Evolutionary conservation across 2,329 filamentous ascomycete species (phyloP).

Genomic region (Aspergillus spinulosporus): DNA sequence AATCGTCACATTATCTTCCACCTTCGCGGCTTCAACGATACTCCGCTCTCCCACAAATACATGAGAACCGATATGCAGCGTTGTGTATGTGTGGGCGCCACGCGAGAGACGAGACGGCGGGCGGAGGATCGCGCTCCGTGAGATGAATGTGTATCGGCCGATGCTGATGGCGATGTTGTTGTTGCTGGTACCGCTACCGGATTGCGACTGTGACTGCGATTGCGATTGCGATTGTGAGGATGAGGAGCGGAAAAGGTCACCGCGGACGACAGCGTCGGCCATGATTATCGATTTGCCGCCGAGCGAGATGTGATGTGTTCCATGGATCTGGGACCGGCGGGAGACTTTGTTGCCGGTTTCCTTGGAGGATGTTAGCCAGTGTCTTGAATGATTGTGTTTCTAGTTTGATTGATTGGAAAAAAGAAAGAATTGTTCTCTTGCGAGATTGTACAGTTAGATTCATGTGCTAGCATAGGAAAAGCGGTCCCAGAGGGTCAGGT

Average conservation of each 20-base stretch:
- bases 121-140: constrained; percentile 72
- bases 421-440: not conserved
- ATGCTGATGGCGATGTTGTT: constrained; percentile 68
- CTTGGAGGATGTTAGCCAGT: constrained; percentile 47
- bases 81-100: constrained; percentile 66
- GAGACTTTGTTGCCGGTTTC: constrained; percentile 99
- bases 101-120: constrained; percentile 82
- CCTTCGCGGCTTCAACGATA: constrained; percentile 77
- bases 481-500: not conserved
- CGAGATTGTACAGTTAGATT: not conserved
- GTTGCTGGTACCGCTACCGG: constrained; percentile 1
- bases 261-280: constrained; percentile 89
- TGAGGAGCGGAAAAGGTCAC: constrained; percentile 69
- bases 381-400: not conserved
- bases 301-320: constrained; percentile 96
- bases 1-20: constrained; percentile 85
- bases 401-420: constrained; percentile 1
- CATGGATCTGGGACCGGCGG: constrained; percentile 84
- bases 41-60: constrained; percentile 79
- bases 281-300: constrained; percentile 95
- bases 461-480: no score
- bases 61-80: constrained; percentile 90
- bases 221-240: constrained; percentile 20
- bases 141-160: constrained; percentile 87
- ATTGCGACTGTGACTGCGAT: constrained; percentile 23